Base-by-base conservation (phyloP, 208 protist species). In the Trypanosoma avium region DNA sequence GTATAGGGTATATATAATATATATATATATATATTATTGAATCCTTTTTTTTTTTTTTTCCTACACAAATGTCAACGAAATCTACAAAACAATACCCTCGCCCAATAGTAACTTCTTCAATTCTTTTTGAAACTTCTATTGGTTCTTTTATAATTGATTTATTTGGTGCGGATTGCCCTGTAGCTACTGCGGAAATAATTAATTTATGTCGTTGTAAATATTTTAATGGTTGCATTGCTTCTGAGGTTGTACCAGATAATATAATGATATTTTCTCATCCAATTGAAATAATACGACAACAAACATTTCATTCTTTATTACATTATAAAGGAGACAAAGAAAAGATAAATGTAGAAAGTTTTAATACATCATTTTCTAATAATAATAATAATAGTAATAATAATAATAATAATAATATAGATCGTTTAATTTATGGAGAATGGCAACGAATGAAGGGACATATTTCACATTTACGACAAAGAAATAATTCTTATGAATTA, bases 81-180 rank as follows among this genome's bases (percentile, higher is more conserved):
- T n/a, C n/a, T n/a, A n/a, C n/a, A n/a, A n/a, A n/a, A n/a, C n/a
- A n/a, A n/a, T n/a, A n/a, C n/a, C n/a, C n/a, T n/a, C 68, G 40
- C n/a, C 57, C 71, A 12, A n/a, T 73, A 19, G 24, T 67, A 22
- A 74, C 67, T 13, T 17, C 42, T 13, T 57, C 64, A n/a, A 50
- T 94, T 32, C 71, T 86, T 21, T 61, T 94, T n/a, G 76, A 94
- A 38, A 90, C 84, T 1, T 92, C 85, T 0, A 19, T 77, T 17
- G 88, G 88, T 19, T 48, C 80, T 9, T 62, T 92, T 48, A 60
- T 79, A 5, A 58, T 92, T 19, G 88, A 90, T 65, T 53, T 94
- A 15, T 81, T 75, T 53, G 88, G 85, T 47, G 72, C 61, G 10
- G 85, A 94, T 62, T 84, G 74, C 47, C 82, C 88, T 1, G 60